A percentile compares a stretch with the other conserved stretches of the same genome.
phyloP scores from a whole-genome alignment of 768 basidiomycete species.

The Hypholoma fasciculare region DNA sequence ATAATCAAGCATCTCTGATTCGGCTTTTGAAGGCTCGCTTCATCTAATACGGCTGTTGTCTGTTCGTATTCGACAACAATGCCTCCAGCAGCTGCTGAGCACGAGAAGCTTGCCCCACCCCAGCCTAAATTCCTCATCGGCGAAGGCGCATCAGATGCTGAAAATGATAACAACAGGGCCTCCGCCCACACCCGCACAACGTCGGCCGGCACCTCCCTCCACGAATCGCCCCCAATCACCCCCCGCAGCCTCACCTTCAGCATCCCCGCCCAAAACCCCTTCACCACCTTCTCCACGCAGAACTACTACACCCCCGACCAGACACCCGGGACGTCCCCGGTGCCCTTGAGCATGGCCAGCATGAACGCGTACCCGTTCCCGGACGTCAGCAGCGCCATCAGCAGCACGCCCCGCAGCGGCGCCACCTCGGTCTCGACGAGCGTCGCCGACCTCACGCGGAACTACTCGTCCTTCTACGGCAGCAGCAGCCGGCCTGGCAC shows the following conservation, averaged over 20 bases:
- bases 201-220: constrained; percentile 29
- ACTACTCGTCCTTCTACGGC: constrained; percentile 30
- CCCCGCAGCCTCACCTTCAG: constrained; percentile 39
- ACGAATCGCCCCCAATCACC: constrained; percentile 40
- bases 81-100: constrained; percentile 22
- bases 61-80: constrained; percentile 16
- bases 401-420: constrained; percentile 32
- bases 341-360: constrained; percentile 17
- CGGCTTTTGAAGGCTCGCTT: constrained; percentile 16
- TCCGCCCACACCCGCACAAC: constrained; percentile 34
- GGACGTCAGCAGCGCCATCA: constrained; percentile 22
- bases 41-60: constrained; percentile 3
- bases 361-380: constrained; percentile 31
- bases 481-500: constrained; percentile 35
- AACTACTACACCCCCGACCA: constrained; percentile 39
- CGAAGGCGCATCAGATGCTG: constrained; percentile 27
- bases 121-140: constrained; percentile 30
- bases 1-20: constrained; percentile 27
- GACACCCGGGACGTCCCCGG: constrained; percentile 26
- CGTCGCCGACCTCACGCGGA: constrained; percentile 42
- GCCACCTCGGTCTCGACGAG: constrained; percentile 40
- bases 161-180: constrained; percentile 23
- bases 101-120: constrained; percentile 31
- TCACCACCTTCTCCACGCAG: constrained; percentile 44
- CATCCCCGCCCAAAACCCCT: constrained; percentile 45